Evolutionary conservation across 1,284 basidiomycete genomes (phyloP), one percentile per base, ranked within the genome.

Genomic region (Ceratobasidium sp.): DNA sequence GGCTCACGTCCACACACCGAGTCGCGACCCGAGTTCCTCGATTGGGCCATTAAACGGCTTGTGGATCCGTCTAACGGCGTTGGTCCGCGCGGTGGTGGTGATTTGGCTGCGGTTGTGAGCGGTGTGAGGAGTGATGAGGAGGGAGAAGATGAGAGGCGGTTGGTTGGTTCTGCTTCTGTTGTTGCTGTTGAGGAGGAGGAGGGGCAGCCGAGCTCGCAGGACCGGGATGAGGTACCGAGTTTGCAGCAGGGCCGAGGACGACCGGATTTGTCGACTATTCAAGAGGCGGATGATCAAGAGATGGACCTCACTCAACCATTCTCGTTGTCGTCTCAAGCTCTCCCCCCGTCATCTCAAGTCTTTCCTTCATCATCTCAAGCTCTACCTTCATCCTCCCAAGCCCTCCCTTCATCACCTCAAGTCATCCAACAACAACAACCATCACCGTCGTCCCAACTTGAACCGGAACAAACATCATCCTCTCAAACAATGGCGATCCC

Each of bases 31-130:
- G 79, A 78, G 10, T 80, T 79, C 65, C 38, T 80, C 12, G 76
- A 79, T 15, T 80, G 79, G 79, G 79, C 78, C 13, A 75, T 78
- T 54, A 56, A 64, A 33, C 78, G 78, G 6, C 69, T 70, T 23
- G 70, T 79, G 15, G 74, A 78, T 44, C 77, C 62, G 38, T 23
- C n/a, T 17, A 44, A 9, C 44, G 62, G 62, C 38, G 7, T 38
- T n/a, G 26, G 15, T n/a, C 38, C 69, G 40, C n/a, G 33, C 33
- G 33, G 13, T 17, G 7, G 40, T n/a, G 69, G 69, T 54, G 57
- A 73, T 33, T 42, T 73, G n/a, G n/a, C 12, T 28, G 40, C 1
- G 17, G 52, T 46, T 23, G 42, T 57, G 40, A 4, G 57, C 13
- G 57, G 40, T 42, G 42, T 73, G 6, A 15, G 46, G 42, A 40